phyloP scores from a whole-genome alignment of 108 stramenopile genomes.

The Schizochytrium sp. region DNA sequence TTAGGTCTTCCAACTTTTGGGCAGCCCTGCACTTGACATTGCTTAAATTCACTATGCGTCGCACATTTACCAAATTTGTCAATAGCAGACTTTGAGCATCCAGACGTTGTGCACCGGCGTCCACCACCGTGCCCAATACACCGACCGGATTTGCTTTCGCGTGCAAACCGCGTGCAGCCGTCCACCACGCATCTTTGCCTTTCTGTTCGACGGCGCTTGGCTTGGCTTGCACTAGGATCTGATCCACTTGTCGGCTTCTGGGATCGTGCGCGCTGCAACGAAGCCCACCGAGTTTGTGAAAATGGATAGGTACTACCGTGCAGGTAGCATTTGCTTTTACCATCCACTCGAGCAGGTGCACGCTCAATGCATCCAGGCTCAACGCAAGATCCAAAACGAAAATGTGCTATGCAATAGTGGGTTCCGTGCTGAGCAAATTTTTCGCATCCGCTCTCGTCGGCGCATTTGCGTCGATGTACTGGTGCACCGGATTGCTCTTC shows the following conservation, averaged over 20 bases:
- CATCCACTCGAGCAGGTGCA: not conserved
- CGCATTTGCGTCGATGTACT: not conserved
- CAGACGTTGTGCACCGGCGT: not conserved
- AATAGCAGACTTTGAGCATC: not conserved
- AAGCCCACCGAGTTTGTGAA: not conserved
- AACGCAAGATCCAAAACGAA: not conserved
- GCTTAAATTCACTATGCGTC: not conserved
- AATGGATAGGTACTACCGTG: not conserved
- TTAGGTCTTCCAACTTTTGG: not conserved
- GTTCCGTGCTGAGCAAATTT: conserved; percentile 26
- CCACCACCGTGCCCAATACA: conserved; percentile 12
- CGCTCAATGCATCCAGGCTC: not conserved
- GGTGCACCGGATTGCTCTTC: not conserved
- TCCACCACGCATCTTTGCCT: not conserved
- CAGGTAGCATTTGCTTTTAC: not conserved
- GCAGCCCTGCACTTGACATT: not conserved
- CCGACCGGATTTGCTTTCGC: not conserved
- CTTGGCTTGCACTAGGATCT: not conserved
- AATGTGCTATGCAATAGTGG: not conserved
- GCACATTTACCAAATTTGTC: not conserved
- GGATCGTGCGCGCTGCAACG: not conserved
- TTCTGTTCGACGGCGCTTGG: not conserved
- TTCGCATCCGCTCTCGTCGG: not conserved
- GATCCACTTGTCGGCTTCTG: not conserved
- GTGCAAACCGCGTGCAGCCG: not conserved